phyloP scores from a whole-genome alignment of 768 basidiomycete genomes.

The Pholiota molesta region DNA sequence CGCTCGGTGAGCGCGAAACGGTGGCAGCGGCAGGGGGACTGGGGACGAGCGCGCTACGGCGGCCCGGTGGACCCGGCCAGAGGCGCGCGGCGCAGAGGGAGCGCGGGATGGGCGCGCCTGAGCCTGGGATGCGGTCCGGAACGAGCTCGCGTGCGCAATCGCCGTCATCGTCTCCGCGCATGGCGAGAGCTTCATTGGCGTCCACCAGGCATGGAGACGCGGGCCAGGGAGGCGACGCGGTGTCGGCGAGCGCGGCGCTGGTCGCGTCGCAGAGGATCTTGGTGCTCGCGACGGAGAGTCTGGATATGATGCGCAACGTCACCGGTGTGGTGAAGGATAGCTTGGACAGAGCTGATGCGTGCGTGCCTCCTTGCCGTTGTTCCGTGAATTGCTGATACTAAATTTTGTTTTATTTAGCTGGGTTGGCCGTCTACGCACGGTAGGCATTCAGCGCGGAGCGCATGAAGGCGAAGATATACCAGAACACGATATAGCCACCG shows the following conservation, averaged over 20 bases:
- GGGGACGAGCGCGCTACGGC: constrained; percentile 33
- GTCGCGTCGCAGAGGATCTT: constrained; percentile 81
- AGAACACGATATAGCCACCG: constrained; percentile 12
- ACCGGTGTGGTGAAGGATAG: constrained; percentile 88
- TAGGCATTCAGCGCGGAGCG: constrained; percentile 68
- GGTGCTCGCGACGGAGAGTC: constrained; percentile 84
- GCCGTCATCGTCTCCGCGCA: constrained; percentile 18
- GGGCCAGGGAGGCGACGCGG: constrained; percentile 9
- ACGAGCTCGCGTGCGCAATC: constrained; percentile 31
- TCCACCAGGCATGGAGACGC: constrained; percentile 12
- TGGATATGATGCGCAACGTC: constrained; percentile 91
- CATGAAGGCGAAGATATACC: constrained; percentile 24
- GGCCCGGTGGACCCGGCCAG: constrained; percentile 24
- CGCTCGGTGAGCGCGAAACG: constrained; percentile 27
- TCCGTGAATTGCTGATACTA: constrained; percentile 13
- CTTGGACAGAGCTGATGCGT: constrained; percentile 87
- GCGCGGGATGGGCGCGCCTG: constrained; percentile 37
- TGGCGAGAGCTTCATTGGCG: constrained; percentile 9
- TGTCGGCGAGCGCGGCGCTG: constrained; percentile 58
- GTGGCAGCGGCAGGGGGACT: constrained; percentile 40
- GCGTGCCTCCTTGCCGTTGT: constrained; percentile 31
- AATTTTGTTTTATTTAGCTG: constrained; percentile 48
- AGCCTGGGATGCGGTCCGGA: constrained; percentile 24
- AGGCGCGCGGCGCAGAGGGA: constrained; percentile 39
- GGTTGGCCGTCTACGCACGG: constrained; percentile 79